Evolutionary conservation across 2,329 filamentous ascomycete species (phyloP), one percentile per base, ranked within the genome.

Genomic region (Pseudogymnoascus sp.): DNA sequence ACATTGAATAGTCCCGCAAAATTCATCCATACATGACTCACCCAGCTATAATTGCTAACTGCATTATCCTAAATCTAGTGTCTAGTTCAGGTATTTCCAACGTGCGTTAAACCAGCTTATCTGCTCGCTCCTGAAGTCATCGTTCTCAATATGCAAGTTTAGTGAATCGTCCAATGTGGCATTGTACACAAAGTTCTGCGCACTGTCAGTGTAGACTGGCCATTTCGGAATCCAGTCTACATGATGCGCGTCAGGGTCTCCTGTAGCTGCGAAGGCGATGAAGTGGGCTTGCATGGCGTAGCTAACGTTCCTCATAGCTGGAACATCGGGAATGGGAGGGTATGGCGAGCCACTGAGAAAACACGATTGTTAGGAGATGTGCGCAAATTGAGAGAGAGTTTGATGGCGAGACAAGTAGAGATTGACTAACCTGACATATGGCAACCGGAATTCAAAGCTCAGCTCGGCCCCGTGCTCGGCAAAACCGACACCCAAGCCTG

Each of bases 61-160:
- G 11, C 25, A 50, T 28, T 50, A 50, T 6, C 43, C n/a, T 4
- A 11, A 50, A 50, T 50, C 8, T 18, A 30, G 14, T 18, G 25
- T 16, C n/a, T 50, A 50, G 22, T 50, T 59, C 35, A 59, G 20
- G 28, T 62, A 84, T 75, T 62, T 76, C 81, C 68, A 79, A 78
- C 62, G 77, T 74, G 80, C 80, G 83, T 62, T 58, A 22, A 39
- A 58, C 59, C 39, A 61, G 30, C 35, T 25, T 6, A 61, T 43
- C 12, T 38, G 38, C 28, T 57, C 59, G 20, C 22, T 33, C 12
- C 57, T 38, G 14, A 61, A 61, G 37, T 50, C 36, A 50, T 59
- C 54, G 6, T 60, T 37, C 16, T 62, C 61, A 20, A 60, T 16
- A 57, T 59, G 57, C 36, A 62, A 60, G 20, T 59, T 61, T 18